Percentiles rank a stretch among this genome's conserved stretches.
Evolutionary conservation across 805 yeast species (phyloP).

Genomic region (Barnettozyma californica): DNA sequence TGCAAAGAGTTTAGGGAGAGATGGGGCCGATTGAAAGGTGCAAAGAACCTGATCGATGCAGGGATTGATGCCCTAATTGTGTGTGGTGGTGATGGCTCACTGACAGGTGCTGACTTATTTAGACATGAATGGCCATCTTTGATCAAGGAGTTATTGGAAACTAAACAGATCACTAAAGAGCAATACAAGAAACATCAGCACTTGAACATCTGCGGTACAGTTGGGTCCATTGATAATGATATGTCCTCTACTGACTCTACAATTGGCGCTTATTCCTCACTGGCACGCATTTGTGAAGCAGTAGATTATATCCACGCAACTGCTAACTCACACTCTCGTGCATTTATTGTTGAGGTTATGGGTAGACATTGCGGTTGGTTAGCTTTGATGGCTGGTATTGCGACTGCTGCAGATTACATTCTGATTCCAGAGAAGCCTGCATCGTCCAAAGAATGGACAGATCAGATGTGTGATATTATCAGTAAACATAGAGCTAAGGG

Average conservation of each 20-base stretch:
- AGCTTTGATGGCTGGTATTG: conserved; percentile 74
- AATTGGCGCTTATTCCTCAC: conserved; percentile 75
- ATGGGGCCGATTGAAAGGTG: conserved; percentile 58
- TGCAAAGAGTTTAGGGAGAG: conserved; percentile 63
- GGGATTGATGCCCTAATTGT: conserved; percentile 78
- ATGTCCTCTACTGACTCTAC: conserved; percentile 84
- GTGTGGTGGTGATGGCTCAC: conserved; percentile 81
- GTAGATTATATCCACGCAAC: conserved; percentile 82
- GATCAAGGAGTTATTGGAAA: conserved; percentile 47
- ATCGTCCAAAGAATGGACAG: conserved; percentile 55
- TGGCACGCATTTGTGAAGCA: conserved; percentile 68
- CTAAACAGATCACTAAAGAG: conserved; percentile 39
- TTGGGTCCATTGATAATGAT: conserved; percentile 81
- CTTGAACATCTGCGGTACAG: conserved; percentile 67
- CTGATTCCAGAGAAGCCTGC: conserved; percentile 81
- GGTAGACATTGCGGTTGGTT: conserved; percentile 91
- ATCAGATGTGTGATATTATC: conserved; percentile 59
- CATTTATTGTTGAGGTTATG: conserved; percentile 83
- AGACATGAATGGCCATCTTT: conserved; percentile 75
- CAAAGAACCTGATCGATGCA: conserved; percentile 57
- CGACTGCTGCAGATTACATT: conserved; percentile 76
- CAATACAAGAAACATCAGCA: conserved; percentile 45
- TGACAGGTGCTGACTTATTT: conserved; percentile 78
- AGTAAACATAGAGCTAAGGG: conserved; percentile 64
- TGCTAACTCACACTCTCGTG: conserved; percentile 77